These are phyloP conservation scores for Botrytis aclada DNA, from an alignment of 2,329 filamentous ascomycete species.

Conservation along the genomic window DNA sequence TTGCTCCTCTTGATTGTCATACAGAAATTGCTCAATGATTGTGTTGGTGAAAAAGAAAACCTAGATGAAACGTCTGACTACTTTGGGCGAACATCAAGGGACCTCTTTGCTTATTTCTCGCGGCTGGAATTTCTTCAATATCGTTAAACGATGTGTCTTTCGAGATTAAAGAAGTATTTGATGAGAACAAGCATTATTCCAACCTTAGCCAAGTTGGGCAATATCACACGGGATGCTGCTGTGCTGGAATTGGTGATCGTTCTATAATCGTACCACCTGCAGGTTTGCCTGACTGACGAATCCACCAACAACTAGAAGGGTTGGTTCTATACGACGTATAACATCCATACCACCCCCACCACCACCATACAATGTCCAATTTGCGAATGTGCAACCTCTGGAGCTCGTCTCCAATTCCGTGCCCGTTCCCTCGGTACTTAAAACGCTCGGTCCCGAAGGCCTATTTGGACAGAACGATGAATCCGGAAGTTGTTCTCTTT, in stretches of 20 bases:
- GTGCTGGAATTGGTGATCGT: not conserved
- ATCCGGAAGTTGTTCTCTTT: not conserved
- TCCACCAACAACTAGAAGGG: slow-evolving; percentile 7
- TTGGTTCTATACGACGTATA: slow-evolving; percentile 8
- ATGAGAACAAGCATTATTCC: not conserved
- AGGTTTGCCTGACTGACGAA: not conserved
- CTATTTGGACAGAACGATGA: not conserved
- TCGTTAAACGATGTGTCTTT: not conserved
- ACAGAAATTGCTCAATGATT: not conserved
- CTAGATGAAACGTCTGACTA: not conserved
- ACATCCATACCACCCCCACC: not conserved
- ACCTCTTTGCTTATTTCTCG: not conserved
- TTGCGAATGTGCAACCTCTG: not conserved
- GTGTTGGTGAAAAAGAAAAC: not conserved
- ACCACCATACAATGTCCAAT: not conserved
- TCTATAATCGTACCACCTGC: slow-evolving; percentile 1
- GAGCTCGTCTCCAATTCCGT: not conserved
- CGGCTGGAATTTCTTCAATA: not conserved
- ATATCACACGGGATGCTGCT: not conserved
- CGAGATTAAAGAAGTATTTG: too few relatives aligned
- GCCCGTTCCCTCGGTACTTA: slow-evolving; percentile 3
- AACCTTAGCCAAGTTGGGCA: not conserved
- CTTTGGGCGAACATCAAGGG: not conserved
- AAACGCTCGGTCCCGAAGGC: slow-evolving; percentile 11
- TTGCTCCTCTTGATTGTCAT: not conserved